phyloP scores from a whole-genome alignment of 306 rosid genomes.

The Luffa aegyptiaca region DNA sequence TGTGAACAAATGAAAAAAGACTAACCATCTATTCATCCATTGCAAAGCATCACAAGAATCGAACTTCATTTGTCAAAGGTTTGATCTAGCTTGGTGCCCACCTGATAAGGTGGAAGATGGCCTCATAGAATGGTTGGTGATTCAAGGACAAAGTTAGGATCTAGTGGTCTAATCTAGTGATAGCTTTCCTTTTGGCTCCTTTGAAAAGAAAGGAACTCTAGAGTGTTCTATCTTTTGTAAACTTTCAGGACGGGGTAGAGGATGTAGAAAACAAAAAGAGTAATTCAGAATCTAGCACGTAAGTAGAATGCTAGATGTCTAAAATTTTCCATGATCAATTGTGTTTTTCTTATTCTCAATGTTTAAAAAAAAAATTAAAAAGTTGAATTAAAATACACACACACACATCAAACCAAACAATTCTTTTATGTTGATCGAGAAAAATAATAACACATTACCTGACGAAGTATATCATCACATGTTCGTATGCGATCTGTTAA shows the following conservation, averaged over 20 bases:
- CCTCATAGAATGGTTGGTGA: neutral
- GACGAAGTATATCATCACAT: slow-evolving; percentile 75
- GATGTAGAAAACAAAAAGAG: neutral
- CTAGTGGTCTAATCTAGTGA: neutral
- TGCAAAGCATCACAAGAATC: neutral
- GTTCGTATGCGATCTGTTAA: slow-evolving; percentile 83
- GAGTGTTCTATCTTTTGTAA: no score
- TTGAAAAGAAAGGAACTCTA: neutral
- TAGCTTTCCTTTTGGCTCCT: neutral
- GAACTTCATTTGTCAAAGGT: neutral
- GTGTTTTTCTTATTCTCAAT: neutral
- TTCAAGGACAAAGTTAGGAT: neutral
- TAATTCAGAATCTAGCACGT: neutral
- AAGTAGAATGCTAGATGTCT: neutral
- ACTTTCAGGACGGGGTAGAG: no score
- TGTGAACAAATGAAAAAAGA: no score
- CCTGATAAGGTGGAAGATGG: neutral
- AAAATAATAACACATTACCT: slow-evolving; percentile 29
- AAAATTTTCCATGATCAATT: neutral
- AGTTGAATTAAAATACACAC: no score
- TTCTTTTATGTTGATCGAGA: neutral
- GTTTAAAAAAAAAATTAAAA: neutral
- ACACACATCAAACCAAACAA: neutral
- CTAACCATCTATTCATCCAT: neutral
- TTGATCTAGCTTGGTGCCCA: neutral